A percentile compares a stretch with the other conserved stretches of the same genome.
These are phyloP conservation scores for Penicillium sclerotigenum DNA, from an alignment of 2,329 filamentous ascomycete genomes.

Conservation along the genomic window DNA sequence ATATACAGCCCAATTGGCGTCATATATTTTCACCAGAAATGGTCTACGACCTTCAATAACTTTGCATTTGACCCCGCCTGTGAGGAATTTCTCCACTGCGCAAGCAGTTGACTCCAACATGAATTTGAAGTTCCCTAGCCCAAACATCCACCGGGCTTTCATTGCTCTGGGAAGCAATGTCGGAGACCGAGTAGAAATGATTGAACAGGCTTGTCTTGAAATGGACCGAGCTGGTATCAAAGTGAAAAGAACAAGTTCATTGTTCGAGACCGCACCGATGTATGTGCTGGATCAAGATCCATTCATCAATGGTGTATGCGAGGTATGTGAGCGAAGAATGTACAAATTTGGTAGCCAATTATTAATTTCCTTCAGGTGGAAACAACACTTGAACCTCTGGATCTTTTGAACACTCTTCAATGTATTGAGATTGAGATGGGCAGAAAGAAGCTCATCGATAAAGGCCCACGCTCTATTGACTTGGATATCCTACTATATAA, in stretches of 20 bases:
- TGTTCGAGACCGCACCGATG: constrained; percentile 97
- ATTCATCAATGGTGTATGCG: constrained; percentile 89
- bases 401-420: constrained; percentile 77
- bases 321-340: constrained; percentile 61
- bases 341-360: not conserved
- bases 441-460: constrained; percentile 80
- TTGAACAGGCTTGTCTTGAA: constrained; percentile 75
- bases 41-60: constrained; percentile 3
- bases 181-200: constrained; percentile 77
- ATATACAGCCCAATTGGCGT: constrained; percentile 1
- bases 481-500: constrained; percentile 87
- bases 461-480: constrained; percentile 92
- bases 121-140: constrained; percentile 4
- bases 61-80: constrained; percentile 6
- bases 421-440: constrained; percentile 77
- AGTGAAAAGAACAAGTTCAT: constrained; percentile 74
- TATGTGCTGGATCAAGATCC: constrained; percentile 84
- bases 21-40: constrained; percentile 5
- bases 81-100: constrained; percentile 21
- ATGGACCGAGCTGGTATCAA: constrained; percentile 72
- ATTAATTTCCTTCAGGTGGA: constrained; percentile 59
- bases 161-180: constrained; percentile 92
- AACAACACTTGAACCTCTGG: constrained; percentile 70
- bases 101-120: constrained; percentile 12
- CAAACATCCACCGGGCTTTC: constrained; percentile 55